A percentile compares a stretch with the other conserved stretches of the same genome.
Evolutionary conservation across 306 rosid genomes (phyloP).

Genomic region (Leucaena leucocephala): DNA sequence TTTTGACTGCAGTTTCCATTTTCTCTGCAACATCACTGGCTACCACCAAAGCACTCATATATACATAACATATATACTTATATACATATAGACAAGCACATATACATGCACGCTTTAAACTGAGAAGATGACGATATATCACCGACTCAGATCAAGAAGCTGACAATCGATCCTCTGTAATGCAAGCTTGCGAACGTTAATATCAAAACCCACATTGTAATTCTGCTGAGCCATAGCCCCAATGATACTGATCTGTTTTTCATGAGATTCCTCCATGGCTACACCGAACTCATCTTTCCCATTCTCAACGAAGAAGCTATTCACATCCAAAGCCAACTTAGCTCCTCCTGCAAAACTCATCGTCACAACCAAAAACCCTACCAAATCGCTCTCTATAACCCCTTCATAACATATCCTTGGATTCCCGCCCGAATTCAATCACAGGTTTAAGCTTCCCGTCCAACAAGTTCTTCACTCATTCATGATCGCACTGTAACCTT

Average conservation of each 20-base stretch:
- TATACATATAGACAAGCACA: no score
- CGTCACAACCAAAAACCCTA: slow-evolving; percentile 15
- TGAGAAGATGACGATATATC: no score
- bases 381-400: not conserved
- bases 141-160: slow-evolving; percentile 4
- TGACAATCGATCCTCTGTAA: slow-evolving; percentile 28
- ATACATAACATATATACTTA: no score
- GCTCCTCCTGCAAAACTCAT: slow-evolving; percentile 16
- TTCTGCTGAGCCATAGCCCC: slow-evolving; percentile 30
- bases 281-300: slow-evolving; percentile 6
- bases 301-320: slow-evolving; percentile 13
- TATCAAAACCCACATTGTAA: slow-evolving; percentile 33
- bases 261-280: not conserved
- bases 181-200: not conserved
- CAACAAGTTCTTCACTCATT: not conserved
- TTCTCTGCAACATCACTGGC: no score
- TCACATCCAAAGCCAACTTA: slow-evolving; percentile 4
- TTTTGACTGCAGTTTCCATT: no score
- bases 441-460: not conserved
- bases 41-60: no score
- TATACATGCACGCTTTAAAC: not conserved
- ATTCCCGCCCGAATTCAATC: not conserved
- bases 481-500: not conserved
- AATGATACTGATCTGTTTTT: not conserved
- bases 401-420: slow-evolving; percentile 18